These are phyloP conservation scores for Ogataea philodendri DNA, from an alignment of 805 yeast species.

Conservation along the genomic window DNA sequence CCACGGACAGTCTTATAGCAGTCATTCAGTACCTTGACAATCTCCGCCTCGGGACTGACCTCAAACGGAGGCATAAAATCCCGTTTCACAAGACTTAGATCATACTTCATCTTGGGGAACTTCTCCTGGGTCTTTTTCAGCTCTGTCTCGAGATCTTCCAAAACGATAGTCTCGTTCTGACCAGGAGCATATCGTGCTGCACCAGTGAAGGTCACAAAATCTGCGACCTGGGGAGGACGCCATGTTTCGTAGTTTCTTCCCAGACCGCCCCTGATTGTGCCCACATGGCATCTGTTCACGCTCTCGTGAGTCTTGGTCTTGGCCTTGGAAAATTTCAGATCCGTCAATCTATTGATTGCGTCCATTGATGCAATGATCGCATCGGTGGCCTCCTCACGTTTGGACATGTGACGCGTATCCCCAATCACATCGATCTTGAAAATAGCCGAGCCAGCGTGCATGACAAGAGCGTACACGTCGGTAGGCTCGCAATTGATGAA, in stretches of 20 bases:
- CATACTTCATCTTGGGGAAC: slow-evolving; percentile 27
- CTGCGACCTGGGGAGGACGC: slow-evolving; percentile 35
- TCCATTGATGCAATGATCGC: slow-evolving; percentile 32
- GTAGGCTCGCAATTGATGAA: slow-evolving; percentile 35
- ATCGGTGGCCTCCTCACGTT: slow-evolving; percentile 34
- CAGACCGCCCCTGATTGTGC: slow-evolving; percentile 33
- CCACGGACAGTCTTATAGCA: slow-evolving; percentile 20
- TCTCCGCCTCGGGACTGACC: slow-evolving; percentile 23
- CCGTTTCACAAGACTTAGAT: slow-evolving; percentile 18
- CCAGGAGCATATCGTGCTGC: slow-evolving; percentile 36
- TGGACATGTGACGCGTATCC: slow-evolving; percentile 34
- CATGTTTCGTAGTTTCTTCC: slow-evolving; percentile 31
- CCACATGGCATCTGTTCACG: slow-evolving; percentile 33
- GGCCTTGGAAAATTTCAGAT: slow-evolving; percentile 29
- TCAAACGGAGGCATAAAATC: slow-evolving; percentile 30
- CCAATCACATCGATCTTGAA: slow-evolving; percentile 31
- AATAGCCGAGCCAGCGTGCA: slow-evolving; percentile 34
- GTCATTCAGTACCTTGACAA: slow-evolving; percentile 19
- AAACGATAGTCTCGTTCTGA: slow-evolving; percentile 26
- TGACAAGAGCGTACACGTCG: slow-evolving; percentile 30
- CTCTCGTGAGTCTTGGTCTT: slow-evolving; percentile 25
- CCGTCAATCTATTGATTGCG: slow-evolving; percentile 27
- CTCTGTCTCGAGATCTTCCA: slow-evolving; percentile 26
- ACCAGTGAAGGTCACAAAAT: slow-evolving; percentile 33
- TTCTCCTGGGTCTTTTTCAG: slow-evolving; percentile 25